Evolutionary conservation across 805 yeast genomes (phyloP).

Genomic region (Starmerella bombicola): DNA sequence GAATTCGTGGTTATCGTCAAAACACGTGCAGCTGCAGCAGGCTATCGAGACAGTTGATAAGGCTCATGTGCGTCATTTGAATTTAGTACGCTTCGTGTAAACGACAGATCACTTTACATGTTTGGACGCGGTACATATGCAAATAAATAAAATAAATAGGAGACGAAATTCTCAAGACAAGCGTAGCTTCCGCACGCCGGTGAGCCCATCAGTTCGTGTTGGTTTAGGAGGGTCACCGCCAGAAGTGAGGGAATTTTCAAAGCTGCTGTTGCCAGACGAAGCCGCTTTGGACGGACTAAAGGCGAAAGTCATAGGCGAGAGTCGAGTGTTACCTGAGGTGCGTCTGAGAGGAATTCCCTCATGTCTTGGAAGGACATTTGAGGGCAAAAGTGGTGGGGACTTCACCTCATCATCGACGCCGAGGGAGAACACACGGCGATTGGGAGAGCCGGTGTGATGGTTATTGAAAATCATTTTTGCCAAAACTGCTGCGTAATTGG

Average conservation of each 20-base stretch:
- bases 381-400: conserved; percentile 1
- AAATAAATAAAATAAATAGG: too few relatives aligned
- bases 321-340: not conserved
- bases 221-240: not conserved
- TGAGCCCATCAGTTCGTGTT: not conserved
- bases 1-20: too few relatives aligned
- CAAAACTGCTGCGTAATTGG: conserved; percentile 3
- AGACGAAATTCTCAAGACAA: too few relatives aligned
- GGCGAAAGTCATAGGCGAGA: not conserved
- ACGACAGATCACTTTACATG: too few relatives aligned
- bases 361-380: not conserved
- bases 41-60: too few relatives aligned
- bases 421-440: conserved; percentile 18
- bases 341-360: not conserved
- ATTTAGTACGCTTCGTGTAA: too few relatives aligned
- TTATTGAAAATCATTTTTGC: conserved; percentile 17
- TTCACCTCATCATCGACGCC: conserved; percentile 19
- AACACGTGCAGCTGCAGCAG: too few relatives aligned
- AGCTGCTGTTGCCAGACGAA: not conserved
- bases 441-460: conserved; percentile 13
- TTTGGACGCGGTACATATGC: too few relatives aligned
- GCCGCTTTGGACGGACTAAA: not conserved
- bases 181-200: conserved; percentile 1
- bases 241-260: not conserved
- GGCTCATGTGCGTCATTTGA: too few relatives aligned